A percentile compares a stretch with the other conserved stretches of the same genome.
phyloP scores from a whole-genome alignment of 306 rosid genomes.

The Sechiopsis laciniata region DNA sequence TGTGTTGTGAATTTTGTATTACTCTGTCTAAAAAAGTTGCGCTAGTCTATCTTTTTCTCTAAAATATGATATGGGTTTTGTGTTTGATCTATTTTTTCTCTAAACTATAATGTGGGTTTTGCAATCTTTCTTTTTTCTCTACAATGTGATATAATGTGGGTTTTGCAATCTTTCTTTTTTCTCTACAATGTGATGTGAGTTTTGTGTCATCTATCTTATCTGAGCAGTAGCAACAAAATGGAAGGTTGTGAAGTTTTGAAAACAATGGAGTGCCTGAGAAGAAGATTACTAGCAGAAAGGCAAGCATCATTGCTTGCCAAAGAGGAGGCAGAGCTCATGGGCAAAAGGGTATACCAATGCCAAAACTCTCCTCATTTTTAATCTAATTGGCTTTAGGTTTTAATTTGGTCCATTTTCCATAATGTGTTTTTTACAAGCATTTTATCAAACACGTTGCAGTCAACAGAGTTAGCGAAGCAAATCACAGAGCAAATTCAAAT shows the following conservation, averaged over 20 bases:
- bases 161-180: not conserved
- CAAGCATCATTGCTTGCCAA: slow-evolving; percentile 78
- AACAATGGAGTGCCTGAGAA: slow-evolving; percentile 69
- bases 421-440: slow-evolving; percentile 2
- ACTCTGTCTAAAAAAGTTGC: not conserved
- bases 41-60: not conserved
- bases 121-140: too few species aligned
- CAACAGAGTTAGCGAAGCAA: slow-evolving; percentile 53
- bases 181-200: too few species aligned
- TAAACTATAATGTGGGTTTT: too few species aligned
- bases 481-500: slow-evolving; percentile 51
- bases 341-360: slow-evolving; percentile 41
- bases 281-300: slow-evolving; percentile 83
- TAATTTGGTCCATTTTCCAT: not conserved
- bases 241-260: slow-evolving; percentile 48
- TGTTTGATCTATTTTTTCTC: not conserved
- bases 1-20: not conserved
- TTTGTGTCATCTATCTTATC: not conserved
- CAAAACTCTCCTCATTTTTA: not conserved
- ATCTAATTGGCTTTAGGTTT: not conserved
- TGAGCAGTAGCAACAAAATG: slow-evolving; percentile 39
- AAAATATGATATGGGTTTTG: not conserved
- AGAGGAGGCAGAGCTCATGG: slow-evolving; percentile 48
- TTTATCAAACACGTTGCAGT: slow-evolving; percentile 32
- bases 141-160: not conserved